Base-by-base conservation (phyloP, 106 monocot genomes). In the Dioscorea alata region DNA sequence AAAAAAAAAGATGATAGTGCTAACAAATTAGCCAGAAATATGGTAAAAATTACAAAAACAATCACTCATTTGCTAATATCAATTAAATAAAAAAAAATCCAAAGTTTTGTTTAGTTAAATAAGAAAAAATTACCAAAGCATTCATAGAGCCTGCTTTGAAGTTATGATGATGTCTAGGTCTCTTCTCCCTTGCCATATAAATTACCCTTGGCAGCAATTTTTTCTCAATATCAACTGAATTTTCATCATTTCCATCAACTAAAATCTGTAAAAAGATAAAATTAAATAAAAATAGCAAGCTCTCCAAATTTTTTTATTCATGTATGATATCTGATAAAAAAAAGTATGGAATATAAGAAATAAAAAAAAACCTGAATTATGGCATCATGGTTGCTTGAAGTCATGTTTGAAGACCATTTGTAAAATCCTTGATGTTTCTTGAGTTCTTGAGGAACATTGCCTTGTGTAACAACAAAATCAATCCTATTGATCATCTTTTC, bases 101-200 rank as follows among this genome's bases (percentile, higher is more conserved):
- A n/a, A n/a, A n/a, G n/a, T n/a, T 28, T 28, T 28, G 28, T 28
- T 28, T n/a, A n/a, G n/a, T n/a, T n/a, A n/a, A n/a, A n/a, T n/a
- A n/a, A n/a, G n/a, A n/a, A n/a, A n/a, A n/a, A n/a, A 12, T 61
- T 61, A 83, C 90, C 82, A 91, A 59, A 20, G 87, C 57, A 48
- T 91, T 91, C 84, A 91, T 81, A 15, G 90, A 87, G 50, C 90
- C 90, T 24, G 86, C 90, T 76, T 90, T 90, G 66, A 86, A 90
- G 73, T 90, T 83, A 9, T 90, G 90, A 53, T 75, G 82, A 56
- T 81, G 60, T 34, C 72, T 14, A 57, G 84, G 82, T 17, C 76
- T 84, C 67, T 91, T 91, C 73, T 91, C 90, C 2, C 90, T 70
- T 6, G 90, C 78, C 74, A 87, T 67, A 74, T 91, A 87, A 12